Evolutionary conservation across 768 basidiomycete genomes (phyloP).

Genomic region (Mycena rosella): DNA sequence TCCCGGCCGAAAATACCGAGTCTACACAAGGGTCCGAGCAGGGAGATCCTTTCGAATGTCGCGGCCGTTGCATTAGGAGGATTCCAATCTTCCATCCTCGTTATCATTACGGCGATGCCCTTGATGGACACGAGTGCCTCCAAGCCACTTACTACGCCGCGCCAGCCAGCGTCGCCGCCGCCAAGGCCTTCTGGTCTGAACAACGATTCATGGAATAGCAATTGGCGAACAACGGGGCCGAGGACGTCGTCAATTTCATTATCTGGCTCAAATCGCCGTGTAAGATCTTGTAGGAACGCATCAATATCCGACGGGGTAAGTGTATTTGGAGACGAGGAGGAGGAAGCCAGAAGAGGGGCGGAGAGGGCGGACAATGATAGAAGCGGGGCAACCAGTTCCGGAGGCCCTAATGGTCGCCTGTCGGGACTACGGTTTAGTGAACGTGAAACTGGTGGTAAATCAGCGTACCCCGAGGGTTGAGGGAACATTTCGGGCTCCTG

Average conservation of each 20-base stretch:
- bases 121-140: slow-evolving; percentile 87
- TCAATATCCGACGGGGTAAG: slow-evolving; percentile 80
- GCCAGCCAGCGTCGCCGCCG: slow-evolving; percentile 85
- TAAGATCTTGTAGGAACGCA: slow-evolving; percentile 87
- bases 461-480: slow-evolving; percentile 76
- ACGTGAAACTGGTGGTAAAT: slow-evolving; percentile 39
- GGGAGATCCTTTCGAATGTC: slow-evolving; percentile 72
- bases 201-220: slow-evolving; percentile 76
- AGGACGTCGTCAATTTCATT: slow-evolving; percentile 84
- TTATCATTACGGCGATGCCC: slow-evolving; percentile 85
- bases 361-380: slow-evolving; percentile 79
- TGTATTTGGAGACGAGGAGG: slow-evolving; percentile 58
- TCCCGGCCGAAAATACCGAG: slow-evolving; percentile 90
- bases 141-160: slow-evolving; percentile 85
- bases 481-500: slow-evolving; percentile 97
- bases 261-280: slow-evolving; percentile 82
- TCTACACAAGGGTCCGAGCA: slow-evolving; percentile 88
- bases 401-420: slow-evolving; percentile 79
- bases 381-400: slow-evolving; percentile 87
- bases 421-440: slow-evolving; percentile 7
- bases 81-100: slow-evolving; percentile 80
- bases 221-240: slow-evolving; percentile 73
- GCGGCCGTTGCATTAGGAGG: slow-evolving; percentile 69
- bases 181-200: slow-evolving; percentile 76
- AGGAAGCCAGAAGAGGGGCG: slow-evolving; percentile 69